Evolutionary conservation across 495 filamentous ascomycete species (phyloP).

Genomic region (Trichoderma virens): DNA sequence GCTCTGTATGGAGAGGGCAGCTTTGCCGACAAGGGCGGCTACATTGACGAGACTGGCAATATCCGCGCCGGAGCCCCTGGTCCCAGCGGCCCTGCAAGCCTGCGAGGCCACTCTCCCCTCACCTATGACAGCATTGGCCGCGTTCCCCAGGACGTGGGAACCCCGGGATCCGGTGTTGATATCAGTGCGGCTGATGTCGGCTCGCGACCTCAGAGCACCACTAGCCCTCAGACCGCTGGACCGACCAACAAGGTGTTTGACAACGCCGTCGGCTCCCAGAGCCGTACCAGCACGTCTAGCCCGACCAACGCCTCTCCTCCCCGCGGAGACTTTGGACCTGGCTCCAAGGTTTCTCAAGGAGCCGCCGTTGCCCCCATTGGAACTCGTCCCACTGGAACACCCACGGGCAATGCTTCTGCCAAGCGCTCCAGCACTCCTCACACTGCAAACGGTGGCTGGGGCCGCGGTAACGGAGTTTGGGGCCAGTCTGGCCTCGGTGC

Average conservation of each 20-base stretch:
- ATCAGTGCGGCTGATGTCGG: constrained; percentile 47
- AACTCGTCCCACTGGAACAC: constrained; percentile 60
- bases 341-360: constrained; percentile 41
- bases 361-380: constrained; percentile 85
- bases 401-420: constrained; percentile 36
- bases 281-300: constrained; percentile 81
- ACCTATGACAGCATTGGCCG: constrained; percentile 40
- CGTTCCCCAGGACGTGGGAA: constrained; percentile 16
- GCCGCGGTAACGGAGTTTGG: constrained; percentile 18
- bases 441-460: constrained; percentile 69
- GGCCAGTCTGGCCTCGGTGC: constrained; percentile 61
- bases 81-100: constrained; percentile 37
- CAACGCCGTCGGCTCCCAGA: constrained; percentile 55
- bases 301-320: constrained; percentile 67
- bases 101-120: constrained; percentile 51
- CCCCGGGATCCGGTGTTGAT: constrained; percentile 43
- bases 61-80: constrained; percentile 44
- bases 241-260: constrained; percentile 62
- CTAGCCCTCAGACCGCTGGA: constrained; percentile 64
- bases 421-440: constrained; percentile 88
- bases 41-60: constrained; percentile 54
- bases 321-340: constrained; percentile 54
- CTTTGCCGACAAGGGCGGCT: constrained; percentile 52
- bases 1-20: constrained; percentile 76
- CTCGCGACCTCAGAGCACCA: constrained; percentile 80